phyloP scores from a whole-genome alignment of 768 basidiomycete genomes.

The Calvatia gigantea region DNA sequence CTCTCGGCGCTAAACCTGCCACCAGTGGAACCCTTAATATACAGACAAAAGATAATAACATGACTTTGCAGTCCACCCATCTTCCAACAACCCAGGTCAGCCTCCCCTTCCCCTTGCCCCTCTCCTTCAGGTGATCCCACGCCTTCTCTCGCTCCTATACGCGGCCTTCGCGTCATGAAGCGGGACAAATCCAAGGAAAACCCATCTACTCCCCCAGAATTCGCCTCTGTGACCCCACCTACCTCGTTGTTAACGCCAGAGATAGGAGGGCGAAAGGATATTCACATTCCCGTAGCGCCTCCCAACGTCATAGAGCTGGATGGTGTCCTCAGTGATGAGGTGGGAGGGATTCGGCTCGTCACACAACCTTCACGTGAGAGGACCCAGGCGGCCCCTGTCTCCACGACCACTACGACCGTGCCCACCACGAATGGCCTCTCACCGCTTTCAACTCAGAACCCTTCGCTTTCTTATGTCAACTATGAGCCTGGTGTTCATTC shows the following conservation, averaged over 20 bases:
- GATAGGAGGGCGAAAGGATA: slow-evolving; percentile 60
- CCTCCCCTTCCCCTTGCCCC: slow-evolving; percentile 24
- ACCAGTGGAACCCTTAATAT: slow-evolving; percentile 15
- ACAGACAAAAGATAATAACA: slow-evolving; percentile 22
- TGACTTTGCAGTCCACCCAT: slow-evolving; percentile 25
- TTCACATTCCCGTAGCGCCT: slow-evolving; percentile 56
- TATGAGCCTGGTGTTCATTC: slow-evolving; percentile 14
- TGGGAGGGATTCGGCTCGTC: slow-evolving; percentile 7
- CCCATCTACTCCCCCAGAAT: slow-evolving; percentile 15
- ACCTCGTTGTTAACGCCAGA: slow-evolving; percentile 53
- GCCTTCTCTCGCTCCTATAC: slow-evolving; percentile 13
- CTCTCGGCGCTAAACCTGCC: slow-evolving; percentile 14
- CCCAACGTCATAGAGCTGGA: slow-evolving; percentile 55
- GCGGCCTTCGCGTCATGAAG: slow-evolving; percentile 8
- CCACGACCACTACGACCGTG: background rate
- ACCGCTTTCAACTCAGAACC: background rate
- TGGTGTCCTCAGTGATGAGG: slow-evolving; percentile 15
- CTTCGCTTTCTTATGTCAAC: slow-evolving; percentile 9
- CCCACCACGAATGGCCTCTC: background rate
- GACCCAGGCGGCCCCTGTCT: background rate
- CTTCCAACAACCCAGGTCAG: slow-evolving; percentile 25
- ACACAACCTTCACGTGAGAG: background rate
- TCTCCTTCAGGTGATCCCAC: slow-evolving; percentile 19
- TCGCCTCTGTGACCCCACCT: background rate
- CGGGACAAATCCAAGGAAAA: slow-evolving; percentile 7